phyloP scores from a whole-genome alignment of 768 basidiomycete genomes.

The Boletellus ananiceps region DNA sequence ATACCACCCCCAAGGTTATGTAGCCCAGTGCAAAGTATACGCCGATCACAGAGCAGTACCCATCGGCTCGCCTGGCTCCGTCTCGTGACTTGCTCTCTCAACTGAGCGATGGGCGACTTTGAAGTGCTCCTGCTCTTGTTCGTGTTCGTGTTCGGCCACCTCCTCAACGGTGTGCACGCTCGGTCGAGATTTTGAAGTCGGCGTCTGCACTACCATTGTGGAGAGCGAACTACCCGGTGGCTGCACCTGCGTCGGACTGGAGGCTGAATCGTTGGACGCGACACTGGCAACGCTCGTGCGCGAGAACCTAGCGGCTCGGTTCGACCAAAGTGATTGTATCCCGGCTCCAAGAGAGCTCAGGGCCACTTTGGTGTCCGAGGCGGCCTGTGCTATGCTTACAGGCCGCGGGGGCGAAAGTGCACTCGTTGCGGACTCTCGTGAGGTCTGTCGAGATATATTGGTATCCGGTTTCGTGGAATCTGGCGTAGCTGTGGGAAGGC shows the following conservation, averaged over 20 bases:
- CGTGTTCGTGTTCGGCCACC: constrained; percentile 18
- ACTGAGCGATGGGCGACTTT: constrained; percentile 1
- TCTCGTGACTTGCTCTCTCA: constrained; percentile 12
- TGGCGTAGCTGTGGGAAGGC: constrained; percentile 5
- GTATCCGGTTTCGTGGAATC: constrained; percentile 14
- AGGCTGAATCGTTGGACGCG: constrained; percentile 20
- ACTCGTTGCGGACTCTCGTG: constrained; percentile 23
- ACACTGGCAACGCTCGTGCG: constrained; percentile 26
- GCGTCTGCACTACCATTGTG: constrained; percentile 5
- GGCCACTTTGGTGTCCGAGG: constrained; percentile 32
- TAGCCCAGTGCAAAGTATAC: neutral
- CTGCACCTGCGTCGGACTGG: constrained; percentile 9
- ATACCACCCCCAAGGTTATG: neutral
- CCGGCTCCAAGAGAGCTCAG: constrained; percentile 41
- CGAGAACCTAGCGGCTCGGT: constrained; percentile 37
- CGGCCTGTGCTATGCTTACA: constrained; percentile 29
- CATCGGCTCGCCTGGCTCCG: constrained; percentile 15
- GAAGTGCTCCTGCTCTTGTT: constrained; percentile 14
- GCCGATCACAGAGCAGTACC: constrained; percentile 29
- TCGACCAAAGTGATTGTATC: constrained; percentile 47
- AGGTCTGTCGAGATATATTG: constrained; percentile 20
- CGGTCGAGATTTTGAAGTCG: constrained; percentile 12
- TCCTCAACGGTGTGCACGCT: constrained; percentile 27
- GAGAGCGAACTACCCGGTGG: constrained; percentile 1
- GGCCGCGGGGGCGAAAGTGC: constrained; percentile 17